Percentiles rank a stretch among this genome's conserved stretches.
These are phyloP conservation scores for Penicillium daleae DNA, from an alignment of 495 filamentous ascomycete genomes.

Conservation along the genomic window DNA sequence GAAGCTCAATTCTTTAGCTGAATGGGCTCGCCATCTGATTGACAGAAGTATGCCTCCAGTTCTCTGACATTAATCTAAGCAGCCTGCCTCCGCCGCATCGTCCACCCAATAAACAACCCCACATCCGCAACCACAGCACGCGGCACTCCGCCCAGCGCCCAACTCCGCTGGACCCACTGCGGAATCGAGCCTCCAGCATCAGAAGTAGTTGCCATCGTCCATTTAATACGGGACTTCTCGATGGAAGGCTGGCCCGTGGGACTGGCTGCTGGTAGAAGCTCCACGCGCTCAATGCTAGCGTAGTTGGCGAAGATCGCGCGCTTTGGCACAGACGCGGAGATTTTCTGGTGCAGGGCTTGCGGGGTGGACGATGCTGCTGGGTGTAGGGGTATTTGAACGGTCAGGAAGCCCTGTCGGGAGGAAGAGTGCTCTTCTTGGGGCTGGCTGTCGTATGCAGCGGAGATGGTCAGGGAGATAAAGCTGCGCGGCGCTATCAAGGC, in stretches of 20 bases:
- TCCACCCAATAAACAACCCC: slow-evolving; percentile 67
- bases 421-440: slow-evolving; percentile 5
- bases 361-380: slow-evolving; percentile 39
- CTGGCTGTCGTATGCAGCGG: slow-evolving; percentile 27
- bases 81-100: slow-evolving; percentile 29
- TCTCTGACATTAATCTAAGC: not conserved
- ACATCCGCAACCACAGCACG: slow-evolving; percentile 73
- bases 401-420: slow-evolving; percentile 53
- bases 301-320: slow-evolving; percentile 58
- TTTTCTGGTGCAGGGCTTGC: slow-evolving; percentile 33
- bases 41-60: too few relatives aligned
- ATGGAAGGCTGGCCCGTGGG: not conserved
- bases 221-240: slow-evolving; percentile 48
- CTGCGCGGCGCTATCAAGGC: slow-evolving; percentile 41
- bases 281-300: slow-evolving; percentile 63
- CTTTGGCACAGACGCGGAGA: slow-evolving; percentile 35
- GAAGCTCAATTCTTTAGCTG: not conserved
- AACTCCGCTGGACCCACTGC: slow-evolving; percentile 62
- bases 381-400: slow-evolving; percentile 58
- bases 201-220: slow-evolving; percentile 73
- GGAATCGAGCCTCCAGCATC: slow-evolving; percentile 70
- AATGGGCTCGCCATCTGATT: too few relatives aligned
- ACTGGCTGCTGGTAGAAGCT: slow-evolving; percentile 33
- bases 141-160: slow-evolving; percentile 61
- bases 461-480: slow-evolving; percentile 44